phyloP scores from a whole-genome alignment of 2,329 filamentous ascomycete genomes.

The Colletotrichum zoysiae region DNA sequence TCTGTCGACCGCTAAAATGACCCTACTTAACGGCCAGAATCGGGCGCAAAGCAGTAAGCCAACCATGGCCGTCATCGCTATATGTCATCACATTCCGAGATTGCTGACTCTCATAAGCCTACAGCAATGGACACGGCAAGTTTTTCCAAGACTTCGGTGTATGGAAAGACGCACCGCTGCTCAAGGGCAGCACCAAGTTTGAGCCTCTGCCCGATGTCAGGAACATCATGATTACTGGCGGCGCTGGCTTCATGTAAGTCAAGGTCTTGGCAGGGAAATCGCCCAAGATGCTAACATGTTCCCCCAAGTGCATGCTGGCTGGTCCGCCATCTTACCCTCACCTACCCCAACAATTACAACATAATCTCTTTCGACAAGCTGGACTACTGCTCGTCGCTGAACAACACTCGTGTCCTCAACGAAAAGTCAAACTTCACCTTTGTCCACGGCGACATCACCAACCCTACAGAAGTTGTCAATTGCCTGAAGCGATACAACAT shows the following conservation, averaged over 20 bases:
- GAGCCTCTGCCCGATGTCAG: slow-evolving; percentile 76
- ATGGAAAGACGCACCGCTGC: slow-evolving; percentile 78
- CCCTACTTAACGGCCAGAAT: slow-evolving; percentile 34
- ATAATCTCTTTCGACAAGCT: slow-evolving; percentile 88
- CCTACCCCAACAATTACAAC: slow-evolving; percentile 80
- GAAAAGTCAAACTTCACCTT: slow-evolving; percentile 80
- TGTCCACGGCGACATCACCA: slow-evolving; percentile 83
- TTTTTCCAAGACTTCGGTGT: slow-evolving; percentile 72
- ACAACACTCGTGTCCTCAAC: slow-evolving; percentile 80
- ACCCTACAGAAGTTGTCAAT: slow-evolving; percentile 75
- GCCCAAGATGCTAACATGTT: slow-evolving; percentile 26
- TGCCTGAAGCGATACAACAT: slow-evolving; percentile 79
- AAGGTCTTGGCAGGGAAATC: slow-evolving; percentile 15
- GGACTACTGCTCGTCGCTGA: slow-evolving; percentile 84
- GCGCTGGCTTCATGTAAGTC: slow-evolving; percentile 86
- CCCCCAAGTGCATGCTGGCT: slow-evolving; percentile 80
- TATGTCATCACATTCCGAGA: neutral
- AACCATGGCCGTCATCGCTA: neutral
- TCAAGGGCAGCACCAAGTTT: slow-evolving; percentile 78
- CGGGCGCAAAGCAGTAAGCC: slow-evolving; percentile 27
- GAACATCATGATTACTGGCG: slow-evolving; percentile 87
- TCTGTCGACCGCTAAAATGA: slow-evolving; percentile 16
- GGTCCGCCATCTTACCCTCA: slow-evolving; percentile 80
- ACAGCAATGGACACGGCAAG: slow-evolving; percentile 49
- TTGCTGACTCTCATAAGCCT: slow-evolving; percentile 36